Evolutionary conservation across 1,284 basidiomycete genomes (phyloP), one percentile per base, ranked within the genome.

Genomic region (Puccinia triticina): DNA sequence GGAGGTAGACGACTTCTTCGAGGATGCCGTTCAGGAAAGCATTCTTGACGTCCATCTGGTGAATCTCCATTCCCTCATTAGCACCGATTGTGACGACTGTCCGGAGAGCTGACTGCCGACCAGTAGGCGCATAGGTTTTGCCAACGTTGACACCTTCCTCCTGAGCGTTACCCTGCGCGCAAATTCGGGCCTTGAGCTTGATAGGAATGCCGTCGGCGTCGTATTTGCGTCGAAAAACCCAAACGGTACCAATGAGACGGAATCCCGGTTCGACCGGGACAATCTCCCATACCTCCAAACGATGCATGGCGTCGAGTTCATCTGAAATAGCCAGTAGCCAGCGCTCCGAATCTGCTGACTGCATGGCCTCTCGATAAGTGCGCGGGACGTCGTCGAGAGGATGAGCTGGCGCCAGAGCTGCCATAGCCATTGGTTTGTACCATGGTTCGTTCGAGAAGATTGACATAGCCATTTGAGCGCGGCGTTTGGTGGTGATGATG

Each of bases 31-130:
- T 12, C 4, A 18, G 26, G n/a, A n/a, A n/a, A n/a, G n/a, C n/a
- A n/a, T n/a, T n/a, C n/a, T n/a, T n/a, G n/a, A n/a, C n/a, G n/a
- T 72, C 69, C 69, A 72, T 72, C 46, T 72, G 69, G 34, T 69
- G 66, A 11, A 69, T 23, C 8, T 69, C 29, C 11, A 26, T 10
- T 5, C 23, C 23, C 4, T 40, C 46, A 46, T 29, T 43, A 16
- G 26, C 40, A 3, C 37, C 69, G 10, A 46, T 5, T 7, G 37
- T 48, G 7, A 72, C 7, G 5, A 46, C 26, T 3, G 46, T 8
- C 11, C 69, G 10, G 4, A 72, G 26, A 18, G 69, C 46, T 4
- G 40, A 37, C 10, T 14, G 2, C 3, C 18, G 40, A 21, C 71
- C 71, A 8, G 71, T 73, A 1, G 71, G 71, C 23, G 71, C 71